Conservation (phyloP, 2,329 filamentous ascomycete genomes). For the Botryosphaeria agaves region DNA sequence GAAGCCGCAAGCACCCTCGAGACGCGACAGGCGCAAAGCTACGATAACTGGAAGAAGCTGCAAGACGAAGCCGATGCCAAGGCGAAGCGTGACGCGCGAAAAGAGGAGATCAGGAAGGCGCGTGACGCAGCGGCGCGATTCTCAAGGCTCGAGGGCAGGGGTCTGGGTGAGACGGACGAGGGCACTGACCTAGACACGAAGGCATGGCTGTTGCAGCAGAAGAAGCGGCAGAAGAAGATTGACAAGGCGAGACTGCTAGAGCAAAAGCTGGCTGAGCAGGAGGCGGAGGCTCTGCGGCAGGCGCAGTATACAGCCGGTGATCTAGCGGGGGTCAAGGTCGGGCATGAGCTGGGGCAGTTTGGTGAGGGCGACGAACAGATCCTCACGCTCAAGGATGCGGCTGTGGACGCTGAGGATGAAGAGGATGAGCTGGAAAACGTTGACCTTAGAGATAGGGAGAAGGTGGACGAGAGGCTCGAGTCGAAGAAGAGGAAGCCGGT, state of each 20-base stretch:
- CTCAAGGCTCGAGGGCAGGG: slow-evolving; percentile 61
- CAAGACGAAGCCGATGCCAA: slow-evolving; percentile 57
- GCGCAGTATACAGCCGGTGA: slow-evolving; percentile 75
- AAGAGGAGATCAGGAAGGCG: slow-evolving; percentile 72
- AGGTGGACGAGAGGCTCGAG: slow-evolving; percentile 57
- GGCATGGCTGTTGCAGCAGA: slow-evolving; percentile 74
- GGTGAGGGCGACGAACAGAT: slow-evolving; percentile 73
- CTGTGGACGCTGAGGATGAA: slow-evolving; percentile 62
- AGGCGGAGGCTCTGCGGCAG: slow-evolving; percentile 42
- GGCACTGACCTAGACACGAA: slow-evolving; percentile 57
- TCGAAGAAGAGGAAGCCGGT: slow-evolving; percentile 78
- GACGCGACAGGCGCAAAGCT: slow-evolving; percentile 53
- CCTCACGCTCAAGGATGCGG: slow-evolving; percentile 83
- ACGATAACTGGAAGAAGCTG: slow-evolving; percentile 56
- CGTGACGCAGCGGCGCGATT: slow-evolving; percentile 68
- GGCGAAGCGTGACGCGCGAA: slow-evolving; percentile 59
- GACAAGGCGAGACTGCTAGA: slow-evolving; percentile 52
- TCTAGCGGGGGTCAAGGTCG: slow-evolving; percentile 79
- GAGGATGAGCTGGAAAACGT: slow-evolving; percentile 81
- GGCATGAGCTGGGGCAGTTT: slow-evolving; percentile 69
- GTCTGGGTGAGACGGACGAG: slow-evolving; percentile 60
- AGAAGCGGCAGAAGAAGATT: slow-evolving; percentile 88
- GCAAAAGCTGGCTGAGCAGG: slow-evolving; percentile 59
- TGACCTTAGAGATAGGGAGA: slow-evolving; percentile 53
- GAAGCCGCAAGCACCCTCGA: slow-evolving; percentile 73